Base-by-base conservation (phyloP, 208 protist species). In the Endotrypanum monterogeii region DNA sequence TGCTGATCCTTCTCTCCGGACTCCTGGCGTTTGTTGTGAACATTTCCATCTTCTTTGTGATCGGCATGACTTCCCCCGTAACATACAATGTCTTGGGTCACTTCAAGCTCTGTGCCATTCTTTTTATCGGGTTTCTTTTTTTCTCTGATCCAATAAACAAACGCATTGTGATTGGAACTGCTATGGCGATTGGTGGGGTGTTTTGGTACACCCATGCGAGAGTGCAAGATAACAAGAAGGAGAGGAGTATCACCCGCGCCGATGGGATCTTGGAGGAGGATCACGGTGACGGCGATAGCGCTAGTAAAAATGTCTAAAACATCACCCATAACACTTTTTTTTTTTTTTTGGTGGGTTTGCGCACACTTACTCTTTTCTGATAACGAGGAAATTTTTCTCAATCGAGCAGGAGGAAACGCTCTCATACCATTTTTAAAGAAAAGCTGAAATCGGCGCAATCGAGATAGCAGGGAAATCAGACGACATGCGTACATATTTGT, bases 21-120 rank as follows among this genome's bases (percentile, higher is more conserved):
- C 7, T 93, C 25, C 62, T 95, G 23, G 89, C 94, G 35, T 95
- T 96, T 74, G 73, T 89, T 18, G 92, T 97, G 14, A 98, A 98
- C 80, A 79, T 97, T 14, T 94, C 92, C 37, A 94, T 94, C 52
- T 97, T 96, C 79, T 71, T 96, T 12, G 90, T 96, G 39, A 95
- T 97, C 75, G 90, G 92, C 35, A 90, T 91, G 71, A 96, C 92
- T 8, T 94, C 89, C 2, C 89, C 93, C 0, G 80, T 97, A 39
- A 97, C 93, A 68, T 97, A 94, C 79, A 92, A 97, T 67, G 93
- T 98, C 44, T 70, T 96, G 39, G 91, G 92, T 0, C 91, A 96
- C 78, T 91, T 93, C 62, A 98, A 98, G 77, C 84, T 93, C 30
- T 88, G 84, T 41, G 73, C 92, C 23, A 90, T 98, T 72, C 71